Conservation (phyloP, 2,329 filamentous ascomycete species). For the Pseudocercospora vitis region DNA sequence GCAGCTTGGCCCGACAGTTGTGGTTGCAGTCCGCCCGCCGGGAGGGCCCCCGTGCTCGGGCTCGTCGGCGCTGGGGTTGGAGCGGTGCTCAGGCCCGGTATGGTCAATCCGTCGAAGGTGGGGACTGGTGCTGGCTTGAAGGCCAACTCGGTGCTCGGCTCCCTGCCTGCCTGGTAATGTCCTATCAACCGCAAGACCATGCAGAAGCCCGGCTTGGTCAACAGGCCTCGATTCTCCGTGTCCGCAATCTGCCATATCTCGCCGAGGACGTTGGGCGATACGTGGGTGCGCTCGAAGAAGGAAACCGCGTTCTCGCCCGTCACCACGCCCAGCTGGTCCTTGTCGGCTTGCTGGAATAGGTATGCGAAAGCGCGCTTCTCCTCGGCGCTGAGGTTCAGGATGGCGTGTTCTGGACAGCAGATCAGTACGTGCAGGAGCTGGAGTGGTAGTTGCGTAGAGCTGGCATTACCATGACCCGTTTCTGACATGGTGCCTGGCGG, state of each 20-base stretch:
- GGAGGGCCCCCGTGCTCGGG: conserved; percentile 28
- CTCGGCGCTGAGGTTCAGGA: conserved; percentile 73
- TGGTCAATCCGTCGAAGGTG: conserved; percentile 77
- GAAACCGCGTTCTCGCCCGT: conserved; percentile 94
- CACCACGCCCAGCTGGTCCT: conserved; percentile 86
- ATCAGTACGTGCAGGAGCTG: conserved; percentile 14
- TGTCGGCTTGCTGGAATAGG: conserved; percentile 90
- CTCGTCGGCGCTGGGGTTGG: conserved; percentile 22
- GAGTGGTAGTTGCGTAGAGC: background rate
- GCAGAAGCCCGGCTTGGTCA: conserved; percentile 90
- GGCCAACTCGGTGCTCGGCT: conserved; percentile 78
- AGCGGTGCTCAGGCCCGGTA: conserved; percentile 35
- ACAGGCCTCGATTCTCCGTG: conserved; percentile 88
- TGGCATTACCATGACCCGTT: conserved; percentile 18
- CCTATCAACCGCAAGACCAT: conserved; percentile 91
- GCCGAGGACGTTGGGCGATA: conserved; percentile 81
- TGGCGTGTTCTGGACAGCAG: conserved; percentile 32
- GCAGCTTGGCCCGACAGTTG: conserved; percentile 52
- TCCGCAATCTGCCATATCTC: conserved; percentile 99
- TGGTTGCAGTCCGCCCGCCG: conserved; percentile 33
- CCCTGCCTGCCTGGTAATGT: conserved; percentile 85
- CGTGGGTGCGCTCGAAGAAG: conserved; percentile 94
- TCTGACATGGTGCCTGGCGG: conserved; percentile 28
- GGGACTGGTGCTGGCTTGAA: conserved; percentile 85
- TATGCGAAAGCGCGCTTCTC: conserved; percentile 94